Base-by-base conservation (phyloP, 176 grass and related monocot genomes). In the Tillandsia leiboldiana region DNA sequence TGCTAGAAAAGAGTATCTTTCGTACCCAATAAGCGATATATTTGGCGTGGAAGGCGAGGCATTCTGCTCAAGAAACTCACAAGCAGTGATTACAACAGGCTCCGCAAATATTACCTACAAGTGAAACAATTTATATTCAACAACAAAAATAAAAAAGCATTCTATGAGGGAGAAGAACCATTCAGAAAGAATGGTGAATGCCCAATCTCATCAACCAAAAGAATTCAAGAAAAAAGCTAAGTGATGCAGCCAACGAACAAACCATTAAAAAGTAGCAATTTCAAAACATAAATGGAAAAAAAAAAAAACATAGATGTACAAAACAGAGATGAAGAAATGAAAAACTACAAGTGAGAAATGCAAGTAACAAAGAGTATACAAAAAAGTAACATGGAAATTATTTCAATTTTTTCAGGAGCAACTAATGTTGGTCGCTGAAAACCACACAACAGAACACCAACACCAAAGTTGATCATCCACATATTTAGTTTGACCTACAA, bases 21-120 rank as follows among this genome's bases (percentile, higher is more conserved):
- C 81, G 73, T 81, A 96, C 89, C 93, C 89, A 59, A 87, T 74
- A 67, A 97, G 86, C 12, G 86, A 84, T 73, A 97, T 84, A 72
- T 90, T 92, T 77, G 86, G 77, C 58, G 89, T 89, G 69, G 89
- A 92, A 72, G 89, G 82, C 42, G 86, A 73, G n/a, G 89, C 84
- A 47, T 90, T 90, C 78, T 97, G 89, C 82, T 97, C 94, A 66
- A 97, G 86, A 85, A 92, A 97, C 71, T 92, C 94, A n/a, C 94
- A 97, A 68, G 84, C 94, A 83, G 94, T 97, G 48, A 97, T 85
- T 63, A 97, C 86, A 64, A 97, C 89, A 53, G 94, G 89, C 75
- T 97, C 94, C 48, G 89, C 88, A 85, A 97, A 97, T 15, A 91
- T 24, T 47, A 96, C 92, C 92, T 96, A 73, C 53, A 78, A 83